These are phyloP conservation scores for Periglandula ipomoeae DNA, from an alignment of 2,329 filamentous ascomycete species.

Conservation along the genomic window DNA sequence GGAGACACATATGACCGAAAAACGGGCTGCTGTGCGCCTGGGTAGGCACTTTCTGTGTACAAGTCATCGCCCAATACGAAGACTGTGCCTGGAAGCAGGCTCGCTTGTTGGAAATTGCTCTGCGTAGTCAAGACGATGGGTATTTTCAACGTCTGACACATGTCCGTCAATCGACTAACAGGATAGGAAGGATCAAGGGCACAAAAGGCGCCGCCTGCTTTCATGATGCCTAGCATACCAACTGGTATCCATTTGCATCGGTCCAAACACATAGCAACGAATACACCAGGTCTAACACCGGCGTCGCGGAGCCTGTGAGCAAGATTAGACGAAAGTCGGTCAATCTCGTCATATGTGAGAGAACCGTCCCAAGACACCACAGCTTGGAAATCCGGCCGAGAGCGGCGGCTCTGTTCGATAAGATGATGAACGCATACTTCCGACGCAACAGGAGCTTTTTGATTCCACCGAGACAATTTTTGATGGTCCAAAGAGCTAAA, in stretches of 20 bases:
- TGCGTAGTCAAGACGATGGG: not conserved
- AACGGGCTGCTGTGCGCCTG: not conserved
- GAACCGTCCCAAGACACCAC: slow-evolving; percentile 7
- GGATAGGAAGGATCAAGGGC: slow-evolving; percentile 18
- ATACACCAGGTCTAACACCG: not conserved
- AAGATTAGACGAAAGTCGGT: slow-evolving; percentile 1
- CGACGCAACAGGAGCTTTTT: not conserved
- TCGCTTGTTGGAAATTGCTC: not conserved
- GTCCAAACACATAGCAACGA: slow-evolving; percentile 19
- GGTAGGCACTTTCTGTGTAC: not conserved
- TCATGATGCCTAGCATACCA: slow-evolving; percentile 21
- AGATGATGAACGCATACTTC: not conserved
- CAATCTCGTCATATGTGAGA: slow-evolving; percentile 5
- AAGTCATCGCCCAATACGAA: not conserved
- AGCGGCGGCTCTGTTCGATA: not conserved
- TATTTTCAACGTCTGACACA: slow-evolving; percentile 2
- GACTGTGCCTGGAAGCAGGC: not conserved
- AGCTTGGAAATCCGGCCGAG: not conserved
- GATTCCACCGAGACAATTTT: not conserved
- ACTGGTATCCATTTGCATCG: slow-evolving; percentile 15
- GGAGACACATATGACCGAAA: not conserved
- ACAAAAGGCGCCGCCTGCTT: slow-evolving; percentile 22
- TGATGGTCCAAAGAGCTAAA: not conserved
- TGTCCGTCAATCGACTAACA: not conserved
- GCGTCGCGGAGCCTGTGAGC: not conserved